Base-by-base conservation (phyloP, 768 basidiomycete species). In the Panaeolus papilionaceus region DNA sequence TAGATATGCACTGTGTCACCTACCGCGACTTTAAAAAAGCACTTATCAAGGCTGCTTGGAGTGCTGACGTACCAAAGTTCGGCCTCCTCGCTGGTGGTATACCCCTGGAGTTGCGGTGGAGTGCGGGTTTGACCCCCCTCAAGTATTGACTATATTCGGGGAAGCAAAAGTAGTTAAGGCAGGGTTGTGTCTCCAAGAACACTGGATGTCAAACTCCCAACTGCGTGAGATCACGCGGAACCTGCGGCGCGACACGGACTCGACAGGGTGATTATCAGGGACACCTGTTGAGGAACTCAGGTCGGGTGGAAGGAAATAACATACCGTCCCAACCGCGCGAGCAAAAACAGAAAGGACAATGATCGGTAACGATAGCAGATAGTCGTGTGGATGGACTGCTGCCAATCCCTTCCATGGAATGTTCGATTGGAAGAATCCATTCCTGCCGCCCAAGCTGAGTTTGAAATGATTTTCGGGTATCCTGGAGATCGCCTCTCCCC, bases 401-500 rank as follows among this genome's bases (percentile, higher is more conserved):
- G 54, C 54, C 54, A 58, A 58, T 58, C 54, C 28, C 16, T 58
- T 58, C 33, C 20, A 23, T 51, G 47, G 54, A 58, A 58, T 16
- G 33, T 58, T 58, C 54, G 26, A 33, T 12, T 23, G 16, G 54
- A 58, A 58, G 54, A 58, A 58, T 7, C 54, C 54, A 37, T 11
- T 58, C 20, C 11, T 58, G 33, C 54, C 54, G 54, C 54, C 14
- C 54, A 58, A 10, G 54, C 54, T 58, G 54, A 58, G 54, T 58
- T 58, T 58, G 26, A 58, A 58, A 58, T 58, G 54, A 58, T 58
- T 58, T 58, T 58, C 54, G 54, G 54, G 54, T 28, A 37, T 58
- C 54, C 6, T 33, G 54, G 54, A 58, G 54, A 58, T 58, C 54
- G 54, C 4, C 54, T 58, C 54, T n/a, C 54, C 54, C 54, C 54